A percentile compares a stretch with the other conserved stretches of the same genome.
These are phyloP conservation scores for Neoascochyta sp. DNA, from an alignment of 2,329 filamentous ascomycete genomes.

Conservation along the genomic window DNA sequence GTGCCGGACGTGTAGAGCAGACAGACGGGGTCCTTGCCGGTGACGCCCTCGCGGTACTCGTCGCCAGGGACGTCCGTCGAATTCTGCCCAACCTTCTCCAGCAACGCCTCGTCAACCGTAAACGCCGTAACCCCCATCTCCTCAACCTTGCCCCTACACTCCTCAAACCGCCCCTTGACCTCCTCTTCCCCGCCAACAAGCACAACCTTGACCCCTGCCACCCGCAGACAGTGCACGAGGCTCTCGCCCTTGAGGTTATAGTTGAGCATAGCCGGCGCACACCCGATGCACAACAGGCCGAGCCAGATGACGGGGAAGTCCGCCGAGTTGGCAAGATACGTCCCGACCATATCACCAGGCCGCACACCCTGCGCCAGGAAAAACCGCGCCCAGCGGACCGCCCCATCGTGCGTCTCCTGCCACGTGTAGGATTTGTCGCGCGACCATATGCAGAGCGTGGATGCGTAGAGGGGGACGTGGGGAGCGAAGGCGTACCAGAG, in stretches of 20 bases:
- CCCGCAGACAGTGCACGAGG: conserved; percentile 60
- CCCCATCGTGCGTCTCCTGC: conserved; percentile 27
- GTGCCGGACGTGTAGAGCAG: conserved; percentile 73
- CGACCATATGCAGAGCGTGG: conserved; percentile 63
- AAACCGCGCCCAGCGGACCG: conserved; percentile 29
- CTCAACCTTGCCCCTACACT: conserved; percentile 9
- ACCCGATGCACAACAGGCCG: conserved; percentile 61
- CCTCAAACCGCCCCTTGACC: conserved; percentile 19
- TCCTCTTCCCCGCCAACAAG: conserved; percentile 54
- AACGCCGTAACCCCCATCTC: conserved; percentile 21
- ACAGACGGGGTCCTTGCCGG: conserved; percentile 52
- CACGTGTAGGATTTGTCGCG: conserved; percentile 48
- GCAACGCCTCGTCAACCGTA: conserved; percentile 13
- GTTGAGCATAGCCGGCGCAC: conserved; percentile 67
- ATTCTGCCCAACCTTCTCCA: conserved; percentile 17
- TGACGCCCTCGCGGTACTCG: conserved; percentile 51
- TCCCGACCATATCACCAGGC: conserved; percentile 59
- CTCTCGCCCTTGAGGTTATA: conserved; percentile 61
- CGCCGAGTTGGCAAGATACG: conserved; percentile 63
- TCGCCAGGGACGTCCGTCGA: conserved; percentile 47
- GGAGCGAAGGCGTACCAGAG: conserved; percentile 29
- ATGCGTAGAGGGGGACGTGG: conserved; percentile 29
- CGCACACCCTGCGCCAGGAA: conserved; percentile 52
- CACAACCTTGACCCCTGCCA: conserved; percentile 54
- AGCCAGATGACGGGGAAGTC: conserved; percentile 66